Conservation (phyloP, 768 basidiomycete genomes). For the Multifurca ochricompacta region DNA sequence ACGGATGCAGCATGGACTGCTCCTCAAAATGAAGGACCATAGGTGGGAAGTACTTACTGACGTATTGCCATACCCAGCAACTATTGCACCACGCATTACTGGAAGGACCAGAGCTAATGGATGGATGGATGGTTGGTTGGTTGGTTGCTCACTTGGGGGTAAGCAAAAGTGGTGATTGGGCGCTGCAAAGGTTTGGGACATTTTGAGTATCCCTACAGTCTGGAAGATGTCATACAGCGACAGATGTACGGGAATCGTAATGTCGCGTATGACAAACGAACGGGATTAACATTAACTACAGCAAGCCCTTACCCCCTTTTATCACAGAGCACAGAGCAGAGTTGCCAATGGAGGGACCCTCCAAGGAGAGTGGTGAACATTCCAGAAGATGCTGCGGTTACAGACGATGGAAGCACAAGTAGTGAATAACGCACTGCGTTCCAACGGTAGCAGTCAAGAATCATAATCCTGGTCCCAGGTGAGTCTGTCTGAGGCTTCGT, state of each 20-base stretch:
- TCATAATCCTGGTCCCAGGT: background rate
- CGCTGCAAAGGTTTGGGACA: background rate
- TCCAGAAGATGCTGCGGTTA: background rate
- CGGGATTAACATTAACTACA: no score
- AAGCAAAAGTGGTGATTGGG: background rate
- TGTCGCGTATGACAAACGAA: background rate
- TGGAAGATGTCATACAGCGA: background rate
- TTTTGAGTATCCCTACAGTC: background rate
- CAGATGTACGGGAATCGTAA: background rate
- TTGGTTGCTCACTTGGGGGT: no score
- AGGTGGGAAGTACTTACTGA: background rate
- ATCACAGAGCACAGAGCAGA: no score
- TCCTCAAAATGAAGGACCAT: background rate
- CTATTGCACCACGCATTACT: no score
- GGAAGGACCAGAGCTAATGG: no score
- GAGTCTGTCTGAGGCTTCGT: background rate
- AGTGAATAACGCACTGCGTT: no score
- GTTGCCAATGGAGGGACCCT: background rate
- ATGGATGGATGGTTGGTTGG: no score
- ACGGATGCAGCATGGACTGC: background rate
- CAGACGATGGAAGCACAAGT: background rate
- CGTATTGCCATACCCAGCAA: background rate
- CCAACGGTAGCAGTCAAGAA: no score
- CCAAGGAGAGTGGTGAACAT: background rate
- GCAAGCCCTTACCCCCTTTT: no score